Base-by-base conservation (phyloP, 1,284 basidiomycete species). In the Microbotryum silenes-acaulis region DNA sequence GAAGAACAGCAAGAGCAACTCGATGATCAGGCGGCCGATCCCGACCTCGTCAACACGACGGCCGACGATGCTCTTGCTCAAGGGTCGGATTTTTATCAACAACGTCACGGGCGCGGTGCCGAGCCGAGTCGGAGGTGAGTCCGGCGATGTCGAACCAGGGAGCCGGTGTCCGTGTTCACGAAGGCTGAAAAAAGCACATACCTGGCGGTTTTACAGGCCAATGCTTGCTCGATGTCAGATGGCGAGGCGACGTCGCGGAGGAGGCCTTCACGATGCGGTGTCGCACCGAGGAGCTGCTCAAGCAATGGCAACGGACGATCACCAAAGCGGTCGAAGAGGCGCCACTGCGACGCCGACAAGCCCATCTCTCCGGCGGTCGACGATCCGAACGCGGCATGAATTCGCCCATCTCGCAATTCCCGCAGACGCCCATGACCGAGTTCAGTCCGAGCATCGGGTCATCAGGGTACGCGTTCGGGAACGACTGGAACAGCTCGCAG, bases 31-130 rank as follows among this genome's bases (percentile, higher is more conserved):
- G 49, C 61, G 67, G 47, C 81, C 78, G 27, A 77, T 81, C 27
- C 37, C 37, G 37, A 42, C 37, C 5, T 42, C 37, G 4, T 42
- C 37, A 4, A 69, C 60, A 48, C 80, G 83, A 46, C 83, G 83
- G 75, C 84, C 86, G 77, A 62, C 65, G 44, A 65, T 56, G 31
- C 81, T 97, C 45, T 83, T 94, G 56, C 78, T 99, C 65, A 99
- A 99, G 74, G 96, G 96, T 2, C 85, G 96, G 44, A 98, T 99
- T 70, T 98, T 97, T 77, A 81, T 97, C 71, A 92, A 91, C 71
- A 99, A 98, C 72, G 91, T 98, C 51, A 93, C 89, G 0, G 83
- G 87, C 67, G 85, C 88, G 56, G 80, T 81, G 27, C 79, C 82
- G 47, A 81, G 81, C 68, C 37, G 37, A 14, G 37, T 42, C 6